Base-by-base conservation (phyloP, 441 rosid species). In the Gossypium aridum region DNA sequence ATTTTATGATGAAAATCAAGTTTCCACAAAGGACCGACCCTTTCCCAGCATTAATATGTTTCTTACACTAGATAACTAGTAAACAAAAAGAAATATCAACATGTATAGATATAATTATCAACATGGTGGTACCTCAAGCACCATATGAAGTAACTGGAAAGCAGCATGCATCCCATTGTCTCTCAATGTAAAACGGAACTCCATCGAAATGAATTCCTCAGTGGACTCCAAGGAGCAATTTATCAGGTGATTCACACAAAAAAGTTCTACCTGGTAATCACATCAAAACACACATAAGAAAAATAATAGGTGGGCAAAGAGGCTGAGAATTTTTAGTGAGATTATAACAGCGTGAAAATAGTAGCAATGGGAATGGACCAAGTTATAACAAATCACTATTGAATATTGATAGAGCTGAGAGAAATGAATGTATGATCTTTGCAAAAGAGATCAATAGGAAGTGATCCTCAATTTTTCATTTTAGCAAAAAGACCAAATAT, bases 181-280 rank as follows among this genome's bases (percentile, higher is more conserved):
- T 80, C 98, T 90, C 31, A 94, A 82, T 78, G 98, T 96, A 81
- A 94, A 96, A 70, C 98, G 98, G 75, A 94, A 94, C 83, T 96
- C 99, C 99, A 96, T 96, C 63, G 97, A 88, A 81, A 96, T 96
- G 80, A 96, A 92, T 81, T 96, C 99, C 83, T 96, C 98, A 0
- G 98, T 94, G 51, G 99, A 94, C 87, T 96, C 99, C 92, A 96
- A 82, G 10, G 99, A 96, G 88, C 99, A 96, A 82, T 96, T 96
- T 82, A 96, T 94, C 71, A 96, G 82, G 89, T 96, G 97, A 83
- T 96, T 96, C 78, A 96, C 98, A 43, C 98, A 96, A 88, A 94
- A 96, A 75, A 94, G 98, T 87, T 96, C 99, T 63, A 96, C 98
- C 98, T 96, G 87, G 12, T 39, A 76, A 81, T 16, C 71, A 76